Evolutionary conservation across 2,329 filamentous ascomycete species (phyloP), one percentile per base, ranked within the genome.

Genomic region (Thielaviopsis musarum): DNA sequence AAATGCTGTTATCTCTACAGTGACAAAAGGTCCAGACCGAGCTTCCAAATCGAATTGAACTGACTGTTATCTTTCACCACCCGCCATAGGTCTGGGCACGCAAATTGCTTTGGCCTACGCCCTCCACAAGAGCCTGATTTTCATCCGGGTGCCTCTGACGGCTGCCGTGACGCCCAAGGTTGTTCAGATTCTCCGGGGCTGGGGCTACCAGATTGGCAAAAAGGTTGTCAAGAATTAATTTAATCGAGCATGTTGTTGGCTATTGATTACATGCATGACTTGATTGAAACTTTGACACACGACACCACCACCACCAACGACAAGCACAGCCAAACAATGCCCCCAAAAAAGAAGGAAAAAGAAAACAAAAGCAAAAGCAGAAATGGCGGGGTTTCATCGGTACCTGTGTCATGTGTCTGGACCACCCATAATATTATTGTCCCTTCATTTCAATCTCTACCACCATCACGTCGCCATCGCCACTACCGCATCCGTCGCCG

Each of bases 41-140:
- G 45, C 17, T 21, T 19, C 7, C n/a, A 49, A 21, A 5, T 49
- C 17, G 45, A 9, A 49, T 49, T 21, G n/a, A n/a, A 22, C 28
- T 55, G n/a, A 34, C 19, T 9, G 22, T 28, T 38, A 34, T 17
- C 28, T 55, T n/a, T 48, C 7, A 13, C 15, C 52, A 5, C 54
- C 48, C 52, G 3, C 54, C 48, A 28, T 63, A 84, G 81, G 81
- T 65, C 70, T 85, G 38, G 81, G 77, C 57, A 97, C 93, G 9
- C 90, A 96, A 69, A 75, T 98, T 30, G 90, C 88, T 17, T 79
- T 98, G 55, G 93, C 93, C 13, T 98, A 98, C 68, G 91, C 91
- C 28, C 88, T 98, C 61, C 93, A 98, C 77, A 98, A 98, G 74
- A 94, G 87, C 66, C 89, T 97, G 71, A 96, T 98, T 67, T 95